Conservation (phyloP, 2,329 filamentous ascomycete species). For the Paecilomyces sp. region DNA sequence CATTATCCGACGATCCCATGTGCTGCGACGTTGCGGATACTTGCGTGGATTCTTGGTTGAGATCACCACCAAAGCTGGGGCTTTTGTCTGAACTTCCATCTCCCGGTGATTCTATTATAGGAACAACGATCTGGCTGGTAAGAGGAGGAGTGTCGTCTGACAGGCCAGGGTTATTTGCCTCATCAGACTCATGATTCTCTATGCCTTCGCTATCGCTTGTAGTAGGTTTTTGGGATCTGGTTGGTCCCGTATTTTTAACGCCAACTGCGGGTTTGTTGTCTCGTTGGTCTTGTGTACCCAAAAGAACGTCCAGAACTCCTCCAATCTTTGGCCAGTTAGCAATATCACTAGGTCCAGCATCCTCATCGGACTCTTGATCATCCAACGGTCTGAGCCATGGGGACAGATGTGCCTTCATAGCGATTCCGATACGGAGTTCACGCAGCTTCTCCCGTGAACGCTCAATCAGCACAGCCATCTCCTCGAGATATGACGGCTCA, state of each 20-base stretch:
- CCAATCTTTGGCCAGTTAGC: conserved; percentile 24
- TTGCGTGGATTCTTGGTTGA: background rate
- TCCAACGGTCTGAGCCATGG: conserved; percentile 21
- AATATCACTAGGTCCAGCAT: conserved; percentile 2
- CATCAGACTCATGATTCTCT: background rate
- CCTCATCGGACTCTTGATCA: conserved; percentile 9
- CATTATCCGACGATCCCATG: background rate
- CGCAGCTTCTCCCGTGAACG: conserved; percentile 59
- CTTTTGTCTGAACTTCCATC: background rate
- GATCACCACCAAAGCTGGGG: background rate
- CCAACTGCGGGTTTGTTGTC: background rate
- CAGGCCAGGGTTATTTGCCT: background rate
- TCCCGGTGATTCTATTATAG: background rate
- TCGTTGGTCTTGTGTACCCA: conserved; percentile 5
- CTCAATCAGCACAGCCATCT: conserved; percentile 71
- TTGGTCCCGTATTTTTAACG: background rate
- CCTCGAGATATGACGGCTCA: conserved; percentile 73
- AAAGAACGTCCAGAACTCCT: conserved; percentile 26
- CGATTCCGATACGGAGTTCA: conserved; percentile 68
- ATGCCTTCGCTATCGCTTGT: background rate
- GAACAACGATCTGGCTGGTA: background rate
- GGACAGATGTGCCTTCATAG: conserved; percentile 29
- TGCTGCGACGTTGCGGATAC: background rate
- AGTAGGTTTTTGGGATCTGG: background rate
- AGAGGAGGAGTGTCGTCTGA: background rate